A percentile compares a stretch with the other conserved stretches of the same genome.
These are phyloP conservation scores for Colletotrichum noveboracense DNA, from an alignment of 2,329 filamentous ascomycete genomes.

Conservation along the genomic window DNA sequence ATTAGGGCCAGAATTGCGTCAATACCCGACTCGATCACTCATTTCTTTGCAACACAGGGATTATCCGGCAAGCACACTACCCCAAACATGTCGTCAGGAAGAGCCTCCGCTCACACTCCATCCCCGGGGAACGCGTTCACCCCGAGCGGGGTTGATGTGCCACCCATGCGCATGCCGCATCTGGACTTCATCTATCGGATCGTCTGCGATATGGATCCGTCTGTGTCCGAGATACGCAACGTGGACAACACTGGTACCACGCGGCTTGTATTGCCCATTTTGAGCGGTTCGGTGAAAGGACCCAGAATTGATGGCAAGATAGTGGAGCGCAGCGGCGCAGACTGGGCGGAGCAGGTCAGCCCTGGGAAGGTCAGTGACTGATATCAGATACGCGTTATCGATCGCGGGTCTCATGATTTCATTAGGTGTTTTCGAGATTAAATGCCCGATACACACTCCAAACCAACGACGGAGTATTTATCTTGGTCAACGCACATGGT, in stretches of 20 bases:
- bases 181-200: conserved; percentile 27
- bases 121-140: conserved; percentile 22
- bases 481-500: conserved; percentile 24
- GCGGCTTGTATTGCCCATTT: conserved; percentile 26
- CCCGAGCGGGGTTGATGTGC: conserved; percentile 13
- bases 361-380: conserved; percentile 11
- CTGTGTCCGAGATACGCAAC: conserved; percentile 19
- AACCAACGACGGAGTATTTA: conserved; percentile 24
- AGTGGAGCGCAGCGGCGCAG: conserved; percentile 26
- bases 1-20: neutral
- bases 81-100: neutral
- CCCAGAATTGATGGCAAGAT: conserved; percentile 24
- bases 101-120: neutral
- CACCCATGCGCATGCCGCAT: conserved; percentile 25
- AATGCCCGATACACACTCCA: conserved; percentile 25
- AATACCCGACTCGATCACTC: neutral
- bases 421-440: conserved; percentile 19
- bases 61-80: neutral
- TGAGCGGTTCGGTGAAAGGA: conserved; percentile 21
- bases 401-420: neutral
- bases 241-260: conserved; percentile 17
- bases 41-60: neutral
- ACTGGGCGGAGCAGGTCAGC: conserved; percentile 23
- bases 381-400: neutral
- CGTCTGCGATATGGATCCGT: conserved; percentile 24